Conservation (phyloP, 306 rosid species). For the Vigna trinervia region DNA sequence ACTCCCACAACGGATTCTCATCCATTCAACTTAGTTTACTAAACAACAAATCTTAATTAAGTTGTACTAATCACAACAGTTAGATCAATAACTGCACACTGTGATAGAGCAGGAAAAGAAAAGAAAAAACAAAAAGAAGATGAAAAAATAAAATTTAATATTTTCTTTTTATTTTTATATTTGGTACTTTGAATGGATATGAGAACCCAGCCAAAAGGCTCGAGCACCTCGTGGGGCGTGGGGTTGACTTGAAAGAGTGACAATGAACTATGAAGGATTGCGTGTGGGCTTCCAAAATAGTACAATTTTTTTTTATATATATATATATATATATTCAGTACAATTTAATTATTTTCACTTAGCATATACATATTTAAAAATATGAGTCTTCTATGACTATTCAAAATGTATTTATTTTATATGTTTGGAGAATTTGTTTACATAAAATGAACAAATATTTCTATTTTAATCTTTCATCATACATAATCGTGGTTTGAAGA, state of each 20-base stretch:
- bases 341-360: too few relatives aligned
- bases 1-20: not conserved
- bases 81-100: not conserved
- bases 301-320: too few relatives aligned
- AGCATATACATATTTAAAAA: too few relatives aligned
- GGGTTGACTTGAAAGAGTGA: not conserved
- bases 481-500: too few relatives aligned
- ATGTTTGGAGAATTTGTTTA: too few relatives aligned
- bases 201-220: not conserved
- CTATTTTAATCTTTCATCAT: too few relatives aligned
- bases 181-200: not conserved
- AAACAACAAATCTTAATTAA: not conserved
- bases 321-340: too few relatives aligned
- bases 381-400: too few relatives aligned
- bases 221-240: not conserved
- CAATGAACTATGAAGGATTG: not conserved
- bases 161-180: not conserved
- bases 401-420: too few relatives aligned
- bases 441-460: too few relatives aligned
- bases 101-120: not conserved
- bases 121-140: not conserved
- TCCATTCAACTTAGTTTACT: not conserved
- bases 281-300: not conserved
- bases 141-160: not conserved
- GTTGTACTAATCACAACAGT: not conserved